Conservation (phyloP, 257 asterid species). For the Cinchona pubescens region DNA sequence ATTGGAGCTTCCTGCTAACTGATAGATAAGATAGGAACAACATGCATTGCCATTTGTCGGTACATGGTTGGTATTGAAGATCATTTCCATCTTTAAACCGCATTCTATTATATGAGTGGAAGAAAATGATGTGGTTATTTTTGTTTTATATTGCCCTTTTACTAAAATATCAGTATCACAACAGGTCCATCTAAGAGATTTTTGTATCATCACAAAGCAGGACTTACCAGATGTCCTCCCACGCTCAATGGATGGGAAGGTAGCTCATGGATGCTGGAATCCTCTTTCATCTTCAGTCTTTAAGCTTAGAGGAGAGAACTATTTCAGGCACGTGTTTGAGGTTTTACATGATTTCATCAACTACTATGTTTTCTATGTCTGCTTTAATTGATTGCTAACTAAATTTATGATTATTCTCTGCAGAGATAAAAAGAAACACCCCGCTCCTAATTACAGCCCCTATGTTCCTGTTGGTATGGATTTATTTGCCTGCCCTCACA, state of each 20-base stretch:
- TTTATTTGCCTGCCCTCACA: slow-evolving; percentile 58
- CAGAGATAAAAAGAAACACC: slow-evolving; percentile 77
- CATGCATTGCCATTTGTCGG: background rate
- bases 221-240: slow-evolving; percentile 52
- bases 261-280: slow-evolving; percentile 56
- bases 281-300: slow-evolving; percentile 63
- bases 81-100: background rate
- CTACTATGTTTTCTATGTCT: background rate
- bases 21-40: background rate
- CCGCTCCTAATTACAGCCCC: slow-evolving; percentile 68
- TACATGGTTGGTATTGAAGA: background rate
- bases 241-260: slow-evolving; percentile 39
- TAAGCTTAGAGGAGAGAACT: slow-evolving; percentile 70
- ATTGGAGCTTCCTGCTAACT: background rate
- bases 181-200: slow-evolving; percentile 49
- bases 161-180: slow-evolving; percentile 1
- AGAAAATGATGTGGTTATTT: background rate
- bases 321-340: slow-evolving; percentile 53
- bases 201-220: slow-evolving; percentile 51
- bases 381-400: background rate
- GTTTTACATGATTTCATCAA: slow-evolving; percentile 2
- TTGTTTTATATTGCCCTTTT: background rate
- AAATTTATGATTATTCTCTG: slow-evolving; percentile 2
- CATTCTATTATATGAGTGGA: background rate
- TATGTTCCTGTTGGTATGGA: slow-evolving; percentile 74